Percentiles rank a stretch among this genome's conserved stretches.
phyloP scores from a whole-genome alignment of 768 basidiomycete genomes.

The Tremella mesenterica region DNA sequence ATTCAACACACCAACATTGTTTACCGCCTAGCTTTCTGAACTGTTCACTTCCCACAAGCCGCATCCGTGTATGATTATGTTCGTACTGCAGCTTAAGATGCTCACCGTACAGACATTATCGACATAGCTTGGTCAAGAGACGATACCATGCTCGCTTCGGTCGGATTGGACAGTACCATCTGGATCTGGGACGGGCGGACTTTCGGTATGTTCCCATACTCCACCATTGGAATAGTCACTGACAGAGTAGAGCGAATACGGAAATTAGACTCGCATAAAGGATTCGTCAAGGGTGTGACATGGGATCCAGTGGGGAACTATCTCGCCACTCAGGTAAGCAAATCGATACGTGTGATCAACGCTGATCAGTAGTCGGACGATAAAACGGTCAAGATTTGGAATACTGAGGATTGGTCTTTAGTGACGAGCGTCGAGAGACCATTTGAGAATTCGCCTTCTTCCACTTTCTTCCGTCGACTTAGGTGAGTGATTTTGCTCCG shows the following conservation, averaged over 20 bases:
- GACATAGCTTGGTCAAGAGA: constrained; percentile 92
- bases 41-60: too few relatives aligned
- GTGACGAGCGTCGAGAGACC: constrained; percentile 80
- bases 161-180: constrained; percentile 82
- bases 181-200: constrained; percentile 90
- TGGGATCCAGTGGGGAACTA: constrained; percentile 98
- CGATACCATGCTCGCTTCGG: constrained; percentile 85
- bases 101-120: constrained; percentile 62
- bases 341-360: neutral
- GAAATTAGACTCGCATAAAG: constrained; percentile 80
- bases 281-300: constrained; percentile 96
- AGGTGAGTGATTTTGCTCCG: constrained; percentile 51
- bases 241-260: constrained; percentile 60
- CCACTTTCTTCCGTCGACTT: constrained; percentile 83
- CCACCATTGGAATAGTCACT: neutral
- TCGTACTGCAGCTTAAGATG: constrained; percentile 2
- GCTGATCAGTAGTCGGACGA: constrained; percentile 70
- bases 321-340: constrained; percentile 64
- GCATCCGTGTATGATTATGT: too few relatives aligned
- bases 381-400: constrained; percentile 92
- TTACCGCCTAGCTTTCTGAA: too few relatives aligned
- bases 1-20: neutral
- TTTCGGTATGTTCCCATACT: constrained; percentile 54
- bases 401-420: constrained; percentile 80
- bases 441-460: constrained; percentile 86